phyloP scores from a whole-genome alignment of 164 flowering plant genomes.

The Piper longum region DNA sequence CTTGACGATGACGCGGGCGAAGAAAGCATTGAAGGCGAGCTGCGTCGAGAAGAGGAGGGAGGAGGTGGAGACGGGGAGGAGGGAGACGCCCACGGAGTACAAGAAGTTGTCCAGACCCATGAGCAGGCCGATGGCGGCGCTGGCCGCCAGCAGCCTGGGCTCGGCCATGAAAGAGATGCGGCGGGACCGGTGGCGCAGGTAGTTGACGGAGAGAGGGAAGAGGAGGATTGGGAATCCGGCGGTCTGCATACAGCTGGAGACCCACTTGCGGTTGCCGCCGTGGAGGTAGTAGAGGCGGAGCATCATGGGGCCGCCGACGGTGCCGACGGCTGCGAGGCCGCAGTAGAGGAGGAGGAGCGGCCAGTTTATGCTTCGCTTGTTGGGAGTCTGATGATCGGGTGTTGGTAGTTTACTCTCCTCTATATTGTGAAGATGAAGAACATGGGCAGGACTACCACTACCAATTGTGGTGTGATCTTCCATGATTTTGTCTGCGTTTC shows the following conservation, averaged over 20 bases:
- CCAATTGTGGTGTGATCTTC: conserved; percentile 1
- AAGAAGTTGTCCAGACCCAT: conserved; percentile 11
- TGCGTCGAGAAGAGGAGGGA: conserved; percentile 16
- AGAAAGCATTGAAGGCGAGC: conserved; percentile 12
- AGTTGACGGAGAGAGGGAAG: background rate
- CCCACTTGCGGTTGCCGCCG: conserved; percentile 11
- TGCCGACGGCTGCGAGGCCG: background rate
- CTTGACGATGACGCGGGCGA: conserved; percentile 6
- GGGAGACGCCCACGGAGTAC: conserved; percentile 10
- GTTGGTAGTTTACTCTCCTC: background rate
- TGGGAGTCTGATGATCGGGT: background rate
- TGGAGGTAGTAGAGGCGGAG: conserved; percentile 12
- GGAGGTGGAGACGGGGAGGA: conserved; percentile 19
- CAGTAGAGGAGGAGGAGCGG: conserved; percentile 2
- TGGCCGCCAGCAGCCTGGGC: conserved; percentile 4
- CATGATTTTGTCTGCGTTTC: background rate
- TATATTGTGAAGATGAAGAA: background rate
- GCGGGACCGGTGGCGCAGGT: background rate
- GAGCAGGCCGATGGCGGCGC: conserved; percentile 9
- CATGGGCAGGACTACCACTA: background rate
- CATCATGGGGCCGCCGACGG: conserved; percentile 8
- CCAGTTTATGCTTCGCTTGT: conserved; percentile 4
- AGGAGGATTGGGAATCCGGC: conserved; percentile 12
- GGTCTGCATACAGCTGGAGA: conserved; percentile 8
- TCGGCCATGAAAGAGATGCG: conserved; percentile 2